Evolutionary conservation across 805 yeast genomes (phyloP), one percentile per base, ranked within the genome.

Genomic region (Candida orba): DNA sequence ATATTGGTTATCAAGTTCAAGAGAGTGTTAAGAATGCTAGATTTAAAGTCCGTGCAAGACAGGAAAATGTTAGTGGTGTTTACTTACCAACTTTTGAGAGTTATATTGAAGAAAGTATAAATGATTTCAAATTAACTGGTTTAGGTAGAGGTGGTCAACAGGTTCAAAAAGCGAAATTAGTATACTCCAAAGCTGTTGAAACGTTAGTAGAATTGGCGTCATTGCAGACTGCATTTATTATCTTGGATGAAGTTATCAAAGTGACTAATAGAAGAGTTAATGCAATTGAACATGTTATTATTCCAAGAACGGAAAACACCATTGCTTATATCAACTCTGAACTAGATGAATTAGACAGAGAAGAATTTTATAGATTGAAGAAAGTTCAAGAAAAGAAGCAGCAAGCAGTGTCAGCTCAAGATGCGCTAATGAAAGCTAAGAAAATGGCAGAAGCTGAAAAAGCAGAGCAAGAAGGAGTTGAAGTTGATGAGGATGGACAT

Each of bases 91-190:
- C 90, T 48, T 93, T 91, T 55, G 96, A 90, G 57, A 78, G 90
- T 24, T 83, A 76, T 52, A 78, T 88, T 48, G 85, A 89, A 59
- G 88, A 85, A 50, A 78, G 79, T 10, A 85, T 87, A 62, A 91
- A 91, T 59, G 99, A 93, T 60, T 91, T 91, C 73, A 87, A 87
- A 64, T 72, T 91, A 78, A 91, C 98, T 6, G 99, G 99, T 55
- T 73, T 91, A 53, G 99, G 99, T 41, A 78, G 97, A 64, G 99
- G 99, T 67, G 98, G 99, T 51, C 98, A 91, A 67, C 98, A 91
- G 64, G 95, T 91, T 43, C 95, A 86, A 65, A 84, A 83, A 65
- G 97, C 98, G 45, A 89, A 90, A 66, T 77, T 78, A 52, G 95
- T 93, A 22, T 93, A 93, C 65, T 82, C 96, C 32, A 86, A 82